Percentiles rank a stretch among this genome's conserved stretches.
phyloP scores from a whole-genome alignment of 768 basidiomycete genomes.

The Tricholoma flavovirens region DNA sequence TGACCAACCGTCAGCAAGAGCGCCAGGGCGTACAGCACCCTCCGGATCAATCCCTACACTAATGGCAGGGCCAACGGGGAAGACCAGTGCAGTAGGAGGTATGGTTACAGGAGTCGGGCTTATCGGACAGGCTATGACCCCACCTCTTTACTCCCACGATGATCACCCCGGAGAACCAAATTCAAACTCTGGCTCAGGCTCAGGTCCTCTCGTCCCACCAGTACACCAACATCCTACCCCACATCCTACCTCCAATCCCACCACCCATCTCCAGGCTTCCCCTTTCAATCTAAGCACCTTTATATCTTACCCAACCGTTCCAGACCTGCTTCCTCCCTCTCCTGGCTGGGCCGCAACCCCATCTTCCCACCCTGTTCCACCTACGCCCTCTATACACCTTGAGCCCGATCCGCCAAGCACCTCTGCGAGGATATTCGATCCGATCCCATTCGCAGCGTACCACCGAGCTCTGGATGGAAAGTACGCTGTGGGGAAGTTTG shows the following conservation, averaged over 20 bases:
- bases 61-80: not conserved
- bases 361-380: slow-evolving; percentile 38
- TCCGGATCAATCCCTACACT: not conserved
- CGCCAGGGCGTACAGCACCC: not conserved
- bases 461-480: slow-evolving; percentile 67
- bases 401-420: slow-evolving; percentile 22
- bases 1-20: slow-evolving; percentile 45
- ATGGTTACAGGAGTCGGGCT: not conserved
- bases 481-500: slow-evolving; percentile 70
- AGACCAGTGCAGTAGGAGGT: not conserved
- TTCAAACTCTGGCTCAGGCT: not conserved
- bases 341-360: slow-evolving; percentile 40
- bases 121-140: not conserved
- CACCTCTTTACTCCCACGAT: not conserved
- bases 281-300: slow-evolving; percentile 13
- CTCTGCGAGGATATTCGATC: slow-evolving; percentile 45
- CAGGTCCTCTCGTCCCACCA: slow-evolving; percentile 1
- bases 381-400: slow-evolving; percentile 50
- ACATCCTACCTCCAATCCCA: not conserved
- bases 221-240: slow-evolving; percentile 9
- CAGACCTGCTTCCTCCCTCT: slow-evolving; percentile 45
- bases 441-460: slow-evolving; percentile 65
- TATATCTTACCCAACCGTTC: slow-evolving; percentile 19
- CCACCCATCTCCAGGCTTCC: slow-evolving; percentile 18
- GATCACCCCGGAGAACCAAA: not conserved